These are phyloP conservation scores for Aspergillus vadensis DNA, from an alignment of 2,329 filamentous ascomycete genomes.

Conservation along the genomic window DNA sequence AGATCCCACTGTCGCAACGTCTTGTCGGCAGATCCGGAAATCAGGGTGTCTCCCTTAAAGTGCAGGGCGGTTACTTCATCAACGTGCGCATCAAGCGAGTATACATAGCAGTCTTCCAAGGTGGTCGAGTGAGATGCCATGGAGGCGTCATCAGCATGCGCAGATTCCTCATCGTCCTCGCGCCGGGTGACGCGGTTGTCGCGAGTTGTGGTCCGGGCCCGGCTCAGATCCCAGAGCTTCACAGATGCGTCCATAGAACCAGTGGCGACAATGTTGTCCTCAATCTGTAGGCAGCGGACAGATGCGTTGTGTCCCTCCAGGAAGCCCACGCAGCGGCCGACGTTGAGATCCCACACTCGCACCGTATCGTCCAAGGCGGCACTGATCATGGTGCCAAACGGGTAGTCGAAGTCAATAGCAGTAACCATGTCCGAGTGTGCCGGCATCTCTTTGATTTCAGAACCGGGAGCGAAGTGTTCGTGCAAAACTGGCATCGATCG, in stretches of 20 bases:
- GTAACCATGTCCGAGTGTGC: slow-evolving; percentile 88
- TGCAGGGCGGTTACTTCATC: slow-evolving; percentile 93
- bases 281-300: slow-evolving; percentile 86
- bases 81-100: slow-evolving; percentile 84
- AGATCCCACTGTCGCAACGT: slow-evolving; percentile 97
- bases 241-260: slow-evolving; percentile 95
- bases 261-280: slow-evolving; percentile 93
- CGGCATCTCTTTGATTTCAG: slow-evolving; percentile 81
- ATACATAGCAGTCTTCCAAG: slow-evolving; percentile 88
- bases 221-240: slow-evolving; percentile 89
- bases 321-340: slow-evolving; percentile 85
- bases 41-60: slow-evolving; percentile 83
- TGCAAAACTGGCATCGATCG: slow-evolving; percentile 89
- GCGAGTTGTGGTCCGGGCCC: slow-evolving; percentile 75
- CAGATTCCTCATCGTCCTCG: slow-evolving; percentile 48
- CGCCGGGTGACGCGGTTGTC: slow-evolving; percentile 57
- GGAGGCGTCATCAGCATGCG: slow-evolving; percentile 18
- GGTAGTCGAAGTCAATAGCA: slow-evolving; percentile 92
- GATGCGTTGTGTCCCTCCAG: slow-evolving; percentile 95
- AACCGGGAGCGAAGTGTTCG: slow-evolving; percentile 90
- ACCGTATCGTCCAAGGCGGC: slow-evolving; percentile 91
- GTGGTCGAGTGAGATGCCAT: slow-evolving; percentile 70
- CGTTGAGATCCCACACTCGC: slow-evolving; percentile 93
- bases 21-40: slow-evolving; percentile 96
- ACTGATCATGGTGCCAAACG: slow-evolving; percentile 92